Percentiles rank a stretch among this genome's conserved stretches.
phyloP scores from a whole-genome alignment of 768 basidiomycete species.

The Amyloporia xantha region DNA sequence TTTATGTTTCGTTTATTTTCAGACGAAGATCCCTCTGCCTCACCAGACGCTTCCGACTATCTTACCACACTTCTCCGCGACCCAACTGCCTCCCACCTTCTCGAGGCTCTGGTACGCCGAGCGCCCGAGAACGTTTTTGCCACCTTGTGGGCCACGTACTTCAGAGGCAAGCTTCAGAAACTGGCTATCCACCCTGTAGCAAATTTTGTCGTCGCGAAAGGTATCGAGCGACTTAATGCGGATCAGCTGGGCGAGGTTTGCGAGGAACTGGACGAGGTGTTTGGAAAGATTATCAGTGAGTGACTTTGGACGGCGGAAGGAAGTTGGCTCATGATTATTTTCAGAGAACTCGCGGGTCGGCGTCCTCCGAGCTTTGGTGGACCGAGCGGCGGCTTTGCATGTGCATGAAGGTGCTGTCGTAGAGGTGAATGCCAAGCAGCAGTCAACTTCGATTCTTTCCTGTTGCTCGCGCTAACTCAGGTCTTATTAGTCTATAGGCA shows the following conservation, averaged over 20 bases:
- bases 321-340: neutral
- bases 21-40: slow-evolving; percentile 34
- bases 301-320: slow-evolving; percentile 8
- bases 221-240: slow-evolving; percentile 53
- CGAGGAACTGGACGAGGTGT: slow-evolving; percentile 56
- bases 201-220: slow-evolving; percentile 88
- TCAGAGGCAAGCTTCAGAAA: slow-evolving; percentile 63
- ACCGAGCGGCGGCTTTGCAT: slow-evolving; percentile 49
- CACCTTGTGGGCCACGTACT: slow-evolving; percentile 72
- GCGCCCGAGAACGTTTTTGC: slow-evolving; percentile 57
- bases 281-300: slow-evolving; percentile 60
- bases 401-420: slow-evolving; percentile 42
- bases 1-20: neutral
- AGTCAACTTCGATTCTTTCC: slow-evolving; percentile 10
- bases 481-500: slow-evolving; percentile 45
- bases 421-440: too few relatives aligned
- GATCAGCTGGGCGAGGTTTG: slow-evolving; percentile 49
- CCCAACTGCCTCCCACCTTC: slow-evolving; percentile 80
- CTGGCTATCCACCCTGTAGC: slow-evolving; percentile 85
- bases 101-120: slow-evolving; percentile 71
- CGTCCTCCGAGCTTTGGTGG: slow-evolving; percentile 69
- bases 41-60: slow-evolving; percentile 63
- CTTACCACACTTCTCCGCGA: slow-evolving; percentile 78
- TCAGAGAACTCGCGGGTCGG: slow-evolving; percentile 68
- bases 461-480: neutral